Base-by-base conservation (phyloP, 306 rosid species). In the Quercus variabilis region DNA sequence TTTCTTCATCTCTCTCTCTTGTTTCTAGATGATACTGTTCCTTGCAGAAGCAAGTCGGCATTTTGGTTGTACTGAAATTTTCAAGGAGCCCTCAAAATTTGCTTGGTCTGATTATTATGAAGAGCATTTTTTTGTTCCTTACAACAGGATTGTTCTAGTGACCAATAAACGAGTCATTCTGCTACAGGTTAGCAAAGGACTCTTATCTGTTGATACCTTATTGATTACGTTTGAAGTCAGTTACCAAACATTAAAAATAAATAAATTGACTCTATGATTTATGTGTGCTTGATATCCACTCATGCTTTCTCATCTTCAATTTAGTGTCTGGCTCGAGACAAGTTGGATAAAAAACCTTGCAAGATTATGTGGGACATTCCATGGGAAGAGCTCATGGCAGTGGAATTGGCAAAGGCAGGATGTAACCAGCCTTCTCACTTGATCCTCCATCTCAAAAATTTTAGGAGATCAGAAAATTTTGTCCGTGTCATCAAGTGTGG, bases 21-120 rank as follows among this genome's bases (percentile, higher is more conserved):
- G 68, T 57, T 76, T 56, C 82, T 80, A 95, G 99, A 93, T 95
- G 99, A 89, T 93, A 77, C 93, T 95, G 73, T 90, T 87, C 91
- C 96, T 95, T 55, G 99, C 90, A 71, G 99, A 93, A 90, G 94
- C 94, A 76, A 92, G 97, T 77, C 92, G 88, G 55, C 94, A 85
- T 55, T 95, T 95, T 67, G 97, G 99, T 73, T 95, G 98, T 86
- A 89, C 99, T 75, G 97, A 93, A 73, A 77, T 95, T 80, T 95
- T 95, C 90, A 95, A 91, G 88, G 99, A 93, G 82, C 98, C 97
- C 85, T 95, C 99, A 64, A 95, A 95, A 81, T 95, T 84, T 78
- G 98, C 99, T 0, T 85, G 87, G 90, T 91, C 99, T 76, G 99
- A 95, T 87, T 90, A 85, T 81, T 95, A 95, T 79, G 98, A 90